Evolutionary conservation across 306 rosid species (phyloP), one percentile per base, ranked within the genome.

Genomic region (Cucurbita pepo): DNA sequence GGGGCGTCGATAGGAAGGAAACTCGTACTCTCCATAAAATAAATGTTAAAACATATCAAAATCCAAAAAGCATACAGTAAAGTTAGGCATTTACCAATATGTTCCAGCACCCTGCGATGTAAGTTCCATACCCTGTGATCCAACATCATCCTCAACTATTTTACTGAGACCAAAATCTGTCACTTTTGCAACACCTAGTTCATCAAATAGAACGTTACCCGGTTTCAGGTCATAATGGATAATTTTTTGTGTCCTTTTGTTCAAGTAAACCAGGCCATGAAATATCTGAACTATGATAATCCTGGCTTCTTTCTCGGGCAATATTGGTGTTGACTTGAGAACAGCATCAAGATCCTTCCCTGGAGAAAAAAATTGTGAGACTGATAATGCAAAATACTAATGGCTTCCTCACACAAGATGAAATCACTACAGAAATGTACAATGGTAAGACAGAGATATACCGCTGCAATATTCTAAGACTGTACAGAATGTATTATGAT

Each of bases 21-120:
- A 36, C 43, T 22, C 25, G 48, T 18, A 22, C 54, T 60, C 56
- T 45, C 40, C 56, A 3, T 47, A 13, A 45, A 48, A 44, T 48
- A 54, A 54, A 18, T 54, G 7, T 40, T 38, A 72, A 77, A 53
- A 47, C 55, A 54, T 66, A 13, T 56, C 43, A 47, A 57, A 22
- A 43, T 21, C n/a, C 70, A 47, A 76, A 63, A 56, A 63, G 66
- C 45, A 62, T 69, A 75, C 66, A 55, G 47, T 71, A 75, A 81
- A 63, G 45, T 76, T 76, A 51, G 69, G 55, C 78, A 79, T 92
- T 83, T 80, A 95, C 99, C 99, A 95, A 82, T 95, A 95, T 74
- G 97, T 95, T 75, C 99, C 99, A 79, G 99, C 99, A 47, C 99
- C 99, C 84, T 95, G 99, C 34, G 99, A 95, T 60, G 99, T 95